Evolutionary conservation across 352 stramenopile genomes (phyloP).

Genomic region (Phytopythium delawarense): DNA sequence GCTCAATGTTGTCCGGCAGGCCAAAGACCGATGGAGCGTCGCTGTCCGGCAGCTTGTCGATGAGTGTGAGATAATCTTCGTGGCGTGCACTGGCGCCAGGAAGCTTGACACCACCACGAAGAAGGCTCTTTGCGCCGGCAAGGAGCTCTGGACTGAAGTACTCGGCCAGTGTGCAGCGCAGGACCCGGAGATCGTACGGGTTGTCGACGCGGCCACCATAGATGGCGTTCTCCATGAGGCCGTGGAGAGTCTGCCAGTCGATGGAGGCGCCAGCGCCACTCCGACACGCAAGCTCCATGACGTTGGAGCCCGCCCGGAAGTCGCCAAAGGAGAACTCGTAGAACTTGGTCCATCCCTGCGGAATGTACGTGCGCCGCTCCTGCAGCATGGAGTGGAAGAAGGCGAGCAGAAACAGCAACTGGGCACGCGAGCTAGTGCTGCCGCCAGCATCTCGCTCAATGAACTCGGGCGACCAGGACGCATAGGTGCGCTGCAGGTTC

Average conservation of each 20-base stretch:
- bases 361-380: constrained; percentile 90
- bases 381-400: constrained; percentile 89
- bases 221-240: constrained; percentile 95
- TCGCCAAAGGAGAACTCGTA: constrained; percentile 96
- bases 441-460: constrained; percentile 29
- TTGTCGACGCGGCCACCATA: constrained; percentile 95
- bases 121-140: constrained; percentile 49
- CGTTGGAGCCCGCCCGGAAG: constrained; percentile 88
- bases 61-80: constrained; percentile 64
- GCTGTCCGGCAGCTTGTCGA: constrained; percentile 66
- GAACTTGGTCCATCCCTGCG: constrained; percentile 95
- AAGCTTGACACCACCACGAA: constrained; percentile 60
- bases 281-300: constrained; percentile 82
- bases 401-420: constrained; percentile 87
- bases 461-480: constrained; percentile 80
- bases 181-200: constrained; percentile 88
- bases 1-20: constrained; percentile 93
- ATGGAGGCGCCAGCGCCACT: constrained; percentile 32
- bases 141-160: constrained; percentile 87
- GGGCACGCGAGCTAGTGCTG: constrained; percentile 33
- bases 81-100: constrained; percentile 49
- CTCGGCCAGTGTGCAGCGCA: constrained; percentile 81
- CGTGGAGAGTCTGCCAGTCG: constrained; percentile 91
- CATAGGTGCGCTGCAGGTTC: constrained; percentile 92
- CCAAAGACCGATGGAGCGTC: constrained; percentile 87